Evolutionary conservation across 306 rosid genomes (phyloP).

Genomic region (Cucumis hystrix): DNA sequence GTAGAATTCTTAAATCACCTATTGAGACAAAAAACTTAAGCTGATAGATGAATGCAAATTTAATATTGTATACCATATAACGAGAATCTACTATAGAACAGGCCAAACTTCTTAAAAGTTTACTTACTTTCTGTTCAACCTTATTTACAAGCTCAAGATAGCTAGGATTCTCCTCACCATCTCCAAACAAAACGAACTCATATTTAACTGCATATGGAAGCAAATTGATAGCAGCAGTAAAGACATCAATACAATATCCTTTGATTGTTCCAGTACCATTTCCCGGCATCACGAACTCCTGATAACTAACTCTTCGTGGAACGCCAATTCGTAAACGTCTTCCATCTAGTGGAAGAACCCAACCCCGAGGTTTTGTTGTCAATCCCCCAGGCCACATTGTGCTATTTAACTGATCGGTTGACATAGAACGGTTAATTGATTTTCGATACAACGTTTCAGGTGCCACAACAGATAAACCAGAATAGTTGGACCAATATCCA

Average conservation of each 20-base stretch:
- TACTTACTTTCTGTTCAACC: constrained; percentile 26
- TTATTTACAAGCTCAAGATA: constrained; percentile 22
- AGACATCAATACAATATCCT: constrained; percentile 46
- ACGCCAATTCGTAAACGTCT: constrained; percentile 27
- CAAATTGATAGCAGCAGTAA: constrained; percentile 29
- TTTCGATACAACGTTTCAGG: constrained; percentile 16
- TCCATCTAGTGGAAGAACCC: constrained; percentile 35
- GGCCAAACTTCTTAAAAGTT: background rate
- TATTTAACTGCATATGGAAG: constrained; percentile 36
- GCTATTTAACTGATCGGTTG: constrained; percentile 13
- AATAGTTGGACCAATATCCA: constrained; percentile 37
- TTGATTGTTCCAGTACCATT: constrained; percentile 13
- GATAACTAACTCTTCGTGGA: constrained; percentile 35
- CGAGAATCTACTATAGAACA: background rate
- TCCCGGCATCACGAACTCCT: constrained; percentile 20
- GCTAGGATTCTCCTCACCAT: constrained; percentile 36
- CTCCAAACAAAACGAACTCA: constrained; percentile 31
- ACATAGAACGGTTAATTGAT: constrained; percentile 12
- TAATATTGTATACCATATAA: too few species aligned
- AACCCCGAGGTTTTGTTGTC: constrained; percentile 30
- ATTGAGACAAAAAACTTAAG: too few species aligned
- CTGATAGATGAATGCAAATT: too few species aligned
- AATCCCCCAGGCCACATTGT: constrained; percentile 39
- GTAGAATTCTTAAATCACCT: background rate
- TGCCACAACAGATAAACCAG: constrained; percentile 25